Conservation (phyloP, 495 filamentous ascomycete species). For the Clavariopsis aquatica region DNA sequence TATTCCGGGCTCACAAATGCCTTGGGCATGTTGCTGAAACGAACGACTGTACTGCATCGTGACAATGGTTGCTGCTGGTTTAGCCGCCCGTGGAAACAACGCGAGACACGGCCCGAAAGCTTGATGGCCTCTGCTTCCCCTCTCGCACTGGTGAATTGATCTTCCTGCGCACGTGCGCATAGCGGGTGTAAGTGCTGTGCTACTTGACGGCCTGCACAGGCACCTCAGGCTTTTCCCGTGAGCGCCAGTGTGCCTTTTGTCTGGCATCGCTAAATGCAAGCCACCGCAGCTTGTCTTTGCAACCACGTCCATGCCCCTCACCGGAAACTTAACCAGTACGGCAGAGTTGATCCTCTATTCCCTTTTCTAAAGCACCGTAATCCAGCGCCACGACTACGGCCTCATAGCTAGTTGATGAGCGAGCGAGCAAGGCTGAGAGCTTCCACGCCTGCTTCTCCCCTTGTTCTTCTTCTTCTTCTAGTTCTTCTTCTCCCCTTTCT, state of each 20-base stretch:
- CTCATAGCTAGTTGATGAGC: neutral
- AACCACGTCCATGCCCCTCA: neutral
- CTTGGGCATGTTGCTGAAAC: no score
- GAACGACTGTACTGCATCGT: neutral
- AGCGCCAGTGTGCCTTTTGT: neutral
- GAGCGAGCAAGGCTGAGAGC: slow-evolving; percentile 1
- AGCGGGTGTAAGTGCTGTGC: neutral
- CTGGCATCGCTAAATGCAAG: neutral
- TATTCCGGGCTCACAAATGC: no score
- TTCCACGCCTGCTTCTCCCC: neutral
- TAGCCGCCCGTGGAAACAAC: neutral
- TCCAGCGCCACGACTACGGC: neutral
- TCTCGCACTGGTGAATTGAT: neutral
- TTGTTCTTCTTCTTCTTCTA: neutral
- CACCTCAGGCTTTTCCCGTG: neutral
- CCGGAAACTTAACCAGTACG: neutral
- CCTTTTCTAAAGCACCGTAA: neutral
- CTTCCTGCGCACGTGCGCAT: neutral
- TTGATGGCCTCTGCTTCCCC: neutral
- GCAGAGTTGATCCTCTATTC: neutral
- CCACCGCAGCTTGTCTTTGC: neutral
- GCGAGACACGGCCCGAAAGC: neutral
- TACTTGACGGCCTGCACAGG: neutral
- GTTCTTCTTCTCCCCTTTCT: neutral
- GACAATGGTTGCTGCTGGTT: neutral